Conservation (phyloP, 108 stramenopile genomes). For the Skeletonema menzelii region DNA sequence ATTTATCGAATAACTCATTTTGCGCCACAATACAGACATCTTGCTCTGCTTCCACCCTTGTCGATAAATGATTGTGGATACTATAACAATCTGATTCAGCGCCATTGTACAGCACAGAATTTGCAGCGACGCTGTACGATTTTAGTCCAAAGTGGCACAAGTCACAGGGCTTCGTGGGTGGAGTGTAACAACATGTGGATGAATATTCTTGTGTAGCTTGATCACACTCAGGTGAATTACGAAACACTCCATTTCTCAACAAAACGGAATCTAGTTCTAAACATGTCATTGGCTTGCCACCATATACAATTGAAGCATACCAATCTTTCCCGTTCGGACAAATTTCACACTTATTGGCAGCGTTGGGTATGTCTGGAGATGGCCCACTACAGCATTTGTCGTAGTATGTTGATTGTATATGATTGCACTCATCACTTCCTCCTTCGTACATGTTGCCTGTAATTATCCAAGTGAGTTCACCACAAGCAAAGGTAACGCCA, state of each 20-base stretch:
- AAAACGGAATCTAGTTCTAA: constrained; percentile 45
- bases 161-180: constrained; percentile 15
- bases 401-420: constrained; percentile 33
- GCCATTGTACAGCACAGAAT: constrained; percentile 35
- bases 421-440: constrained; percentile 33
- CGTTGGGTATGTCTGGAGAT: constrained; percentile 34
- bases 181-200: constrained; percentile 39
- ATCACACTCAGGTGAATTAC: constrained; percentile 23
- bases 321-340: constrained; percentile 48
- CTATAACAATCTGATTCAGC: constrained; percentile 37
- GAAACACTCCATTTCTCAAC: constrained; percentile 25
- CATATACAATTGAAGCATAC: constrained; percentile 41
- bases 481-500: constrained; percentile 41
- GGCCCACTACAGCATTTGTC: constrained; percentile 40
- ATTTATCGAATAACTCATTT: constrained; percentile 33
- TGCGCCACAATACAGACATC: constrained; percentile 31
- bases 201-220: constrained; percentile 29
- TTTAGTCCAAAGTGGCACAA: constrained; percentile 35
- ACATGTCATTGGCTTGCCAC: constrained; percentile 44
- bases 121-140: constrained; percentile 31
- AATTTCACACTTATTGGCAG: constrained; percentile 43
- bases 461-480: constrained; percentile 43
- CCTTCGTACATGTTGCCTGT: constrained; percentile 34
- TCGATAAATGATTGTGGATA: constrained; percentile 37
- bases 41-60: constrained; percentile 31